phyloP scores from a whole-genome alignment of 768 basidiomycete genomes.

The Phaeotremella skinneri region DNA sequence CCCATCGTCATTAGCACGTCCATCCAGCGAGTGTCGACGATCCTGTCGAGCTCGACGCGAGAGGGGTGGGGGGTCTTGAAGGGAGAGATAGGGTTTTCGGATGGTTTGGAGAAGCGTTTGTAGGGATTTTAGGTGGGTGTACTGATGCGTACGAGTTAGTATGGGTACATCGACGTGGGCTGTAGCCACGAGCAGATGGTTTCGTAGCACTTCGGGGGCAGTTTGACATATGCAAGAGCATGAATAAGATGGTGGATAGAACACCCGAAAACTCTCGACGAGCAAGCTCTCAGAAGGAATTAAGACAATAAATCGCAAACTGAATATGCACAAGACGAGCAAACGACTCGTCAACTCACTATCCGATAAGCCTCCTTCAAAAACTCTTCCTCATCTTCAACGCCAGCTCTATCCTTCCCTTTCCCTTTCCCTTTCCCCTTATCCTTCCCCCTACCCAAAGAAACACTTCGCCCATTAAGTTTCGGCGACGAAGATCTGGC shows the following conservation, averaged over 20 bases:
- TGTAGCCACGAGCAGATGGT: no score
- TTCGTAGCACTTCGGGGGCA: no score
- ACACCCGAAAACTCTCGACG: no score
- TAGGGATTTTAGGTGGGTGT: constrained; percentile 44
- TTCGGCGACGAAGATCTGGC: constrained; percentile 16
- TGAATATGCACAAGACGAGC: not conserved
- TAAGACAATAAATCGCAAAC: not conserved
- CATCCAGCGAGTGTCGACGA: not conserved
- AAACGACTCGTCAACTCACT: constrained; percentile 38
- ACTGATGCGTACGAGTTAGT: constrained; percentile 18
- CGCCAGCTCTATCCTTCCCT: constrained; percentile 3
- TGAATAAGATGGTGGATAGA: constrained; percentile 2
- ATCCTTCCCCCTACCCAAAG: constrained; percentile 16
- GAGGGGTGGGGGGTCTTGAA: constrained; percentile 53
- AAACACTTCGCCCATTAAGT: not conserved
- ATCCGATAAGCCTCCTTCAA: constrained; percentile 50
- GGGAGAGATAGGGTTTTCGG: constrained; percentile 83
- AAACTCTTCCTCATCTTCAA: constrained; percentile 36
- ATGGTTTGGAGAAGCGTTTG: constrained; percentile 63
- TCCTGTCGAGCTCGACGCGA: constrained; percentile 14
- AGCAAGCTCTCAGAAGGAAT: not conserved
- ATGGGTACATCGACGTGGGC: no score
- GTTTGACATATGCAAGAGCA: not conserved
- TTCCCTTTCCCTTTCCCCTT: constrained; percentile 9
- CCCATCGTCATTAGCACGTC: constrained; percentile 10